phyloP scores from a whole-genome alignment of 768 basidiomycete species.

The Termitomyces sp. region DNA sequence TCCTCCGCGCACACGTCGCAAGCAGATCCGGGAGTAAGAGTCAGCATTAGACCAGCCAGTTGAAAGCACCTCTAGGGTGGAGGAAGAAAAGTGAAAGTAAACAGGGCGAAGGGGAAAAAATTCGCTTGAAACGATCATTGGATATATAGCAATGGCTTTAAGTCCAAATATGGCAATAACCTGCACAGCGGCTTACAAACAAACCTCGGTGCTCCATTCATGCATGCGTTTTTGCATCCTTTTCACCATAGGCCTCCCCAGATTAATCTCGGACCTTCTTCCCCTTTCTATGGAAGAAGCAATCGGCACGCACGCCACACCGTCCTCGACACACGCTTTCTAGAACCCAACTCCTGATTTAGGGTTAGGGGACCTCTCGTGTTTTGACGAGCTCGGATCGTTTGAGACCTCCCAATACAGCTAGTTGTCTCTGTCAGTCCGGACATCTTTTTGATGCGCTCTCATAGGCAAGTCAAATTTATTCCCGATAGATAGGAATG shows the following conservation, averaged over 20 bases:
- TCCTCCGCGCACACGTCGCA: constrained; percentile 92
- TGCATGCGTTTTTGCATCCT: constrained; percentile 23
- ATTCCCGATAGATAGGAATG: constrained; percentile 1
- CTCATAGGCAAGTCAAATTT: constrained; percentile 15
- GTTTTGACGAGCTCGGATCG: constrained; percentile 27
- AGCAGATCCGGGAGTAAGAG: constrained; percentile 75
- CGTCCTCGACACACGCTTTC: constrained; percentile 2
- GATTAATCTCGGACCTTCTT: constrained; percentile 20
- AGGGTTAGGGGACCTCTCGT: constrained; percentile 31
- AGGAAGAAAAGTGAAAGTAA: constrained; percentile 34
- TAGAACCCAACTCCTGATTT: constrained; percentile 14
- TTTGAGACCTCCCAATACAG: constrained; percentile 17
- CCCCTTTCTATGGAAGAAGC: constrained; percentile 15
- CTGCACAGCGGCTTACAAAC: constrained; percentile 24
- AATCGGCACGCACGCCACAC: constrained; percentile 10
- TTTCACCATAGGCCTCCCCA: constrained; percentile 12
- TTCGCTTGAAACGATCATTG: constrained; percentile 40
- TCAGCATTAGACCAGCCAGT: constrained; percentile 66
- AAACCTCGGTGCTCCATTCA: constrained; percentile 21
- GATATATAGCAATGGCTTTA: constrained; percentile 48
- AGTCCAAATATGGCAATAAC: constrained; percentile 29
- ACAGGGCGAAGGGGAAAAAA: constrained; percentile 48
- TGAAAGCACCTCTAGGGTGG: constrained; percentile 41
- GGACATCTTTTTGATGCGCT: constrained; percentile 22
- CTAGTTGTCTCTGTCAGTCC: constrained; percentile 9